A percentile compares a stretch with the other conserved stretches of the same genome.
phyloP scores from a whole-genome alignment of 140 eudicot species.

The Cichorium intybus region DNA sequence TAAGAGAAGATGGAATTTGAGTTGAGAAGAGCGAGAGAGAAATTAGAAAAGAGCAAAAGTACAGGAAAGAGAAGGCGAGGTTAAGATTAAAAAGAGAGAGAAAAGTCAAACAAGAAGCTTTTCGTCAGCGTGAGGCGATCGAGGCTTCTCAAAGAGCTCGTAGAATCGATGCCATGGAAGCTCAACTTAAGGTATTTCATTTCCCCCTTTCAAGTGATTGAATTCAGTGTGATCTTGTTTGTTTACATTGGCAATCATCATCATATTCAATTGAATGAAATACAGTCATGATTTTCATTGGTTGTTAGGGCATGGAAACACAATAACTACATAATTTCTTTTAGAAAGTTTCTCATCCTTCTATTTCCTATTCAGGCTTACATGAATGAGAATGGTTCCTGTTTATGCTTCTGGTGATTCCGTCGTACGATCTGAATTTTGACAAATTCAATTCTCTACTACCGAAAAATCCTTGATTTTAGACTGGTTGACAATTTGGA shows the following conservation, averaged over 20 bases:
- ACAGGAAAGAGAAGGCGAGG: conserved; percentile 75
- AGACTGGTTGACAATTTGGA: conserved; percentile 9
- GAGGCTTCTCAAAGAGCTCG: conserved; percentile 76
- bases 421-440: conserved; percentile 32
- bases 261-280: too few relatives aligned
- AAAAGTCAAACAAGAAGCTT: conserved; percentile 63
- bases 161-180: conserved; percentile 81
- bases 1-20: conserved; percentile 72
- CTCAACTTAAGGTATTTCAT: conserved; percentile 62
- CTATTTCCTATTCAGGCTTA: conserved; percentile 77
- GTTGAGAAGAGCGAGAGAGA: conserved; percentile 88
- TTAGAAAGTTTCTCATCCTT: too few relatives aligned
- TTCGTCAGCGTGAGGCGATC: conserved; percentile 73
- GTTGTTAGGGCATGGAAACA: too few relatives aligned
- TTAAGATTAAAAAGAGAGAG: conserved; percentile 59
- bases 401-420: conserved; percentile 11
- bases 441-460: conserved; percentile 53
- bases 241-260: too few relatives aligned
- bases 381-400: conserved; percentile 6
- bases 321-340: too few relatives aligned
- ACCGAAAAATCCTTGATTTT: conserved; percentile 34
- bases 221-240: neutral
- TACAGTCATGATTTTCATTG: too few relatives aligned
- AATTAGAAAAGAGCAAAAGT: conserved; percentile 84
- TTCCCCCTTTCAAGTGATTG: neutral